Percentiles rank a stretch among this genome's conserved stretches.
Evolutionary conservation across 352 stramenopile species (phyloP).

Genomic region (Phytophthora citrophthora): DNA sequence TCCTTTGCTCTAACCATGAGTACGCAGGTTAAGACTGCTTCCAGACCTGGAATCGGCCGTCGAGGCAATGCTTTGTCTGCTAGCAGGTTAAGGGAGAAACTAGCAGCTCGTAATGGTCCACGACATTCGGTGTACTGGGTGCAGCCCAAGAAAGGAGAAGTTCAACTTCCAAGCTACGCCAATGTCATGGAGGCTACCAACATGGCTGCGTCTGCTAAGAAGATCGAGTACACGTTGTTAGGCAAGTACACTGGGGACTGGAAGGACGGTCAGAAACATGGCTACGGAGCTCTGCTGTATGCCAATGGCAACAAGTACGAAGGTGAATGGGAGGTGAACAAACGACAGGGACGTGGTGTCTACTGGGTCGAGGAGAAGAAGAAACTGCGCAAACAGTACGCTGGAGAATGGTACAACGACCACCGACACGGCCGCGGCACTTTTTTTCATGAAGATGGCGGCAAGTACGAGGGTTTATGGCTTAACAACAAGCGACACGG

Average conservation of each 20-base stretch:
- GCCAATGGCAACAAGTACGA: slow-evolving; percentile 93
- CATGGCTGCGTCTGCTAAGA: slow-evolving; percentile 41
- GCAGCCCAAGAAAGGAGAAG: slow-evolving; percentile 44
- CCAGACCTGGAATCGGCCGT: slow-evolving; percentile 13
- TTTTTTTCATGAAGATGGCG: slow-evolving; percentile 85
- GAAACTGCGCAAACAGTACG: slow-evolving; percentile 84
- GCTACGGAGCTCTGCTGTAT: slow-evolving; percentile 90
- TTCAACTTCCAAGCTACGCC: slow-evolving; percentile 35
- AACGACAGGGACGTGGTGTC: slow-evolving; percentile 82
- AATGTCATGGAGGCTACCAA: slow-evolving; percentile 48
- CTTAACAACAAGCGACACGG: slow-evolving; percentile 79
- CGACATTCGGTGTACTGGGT: slow-evolving; percentile 88
- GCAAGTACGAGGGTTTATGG: slow-evolving; percentile 86
- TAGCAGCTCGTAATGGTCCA: slow-evolving; percentile 66
- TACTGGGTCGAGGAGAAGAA: slow-evolving; percentile 82
- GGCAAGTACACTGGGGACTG: slow-evolving; percentile 94
- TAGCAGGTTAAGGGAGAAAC: slow-evolving; percentile 57
- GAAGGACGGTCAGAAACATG: slow-evolving; percentile 93
- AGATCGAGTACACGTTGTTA: slow-evolving; percentile 67
- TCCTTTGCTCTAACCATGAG: slow-evolving; percentile 19
- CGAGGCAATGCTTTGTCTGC: slow-evolving; percentile 35
- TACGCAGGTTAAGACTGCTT: slow-evolving; percentile 10
- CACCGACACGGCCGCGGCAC: slow-evolving; percentile 80
- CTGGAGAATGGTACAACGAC: slow-evolving; percentile 78
- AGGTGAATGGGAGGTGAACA: slow-evolving; percentile 82